Evolutionary conservation across 441 rosid genomes (phyloP).

Genomic region (Eutrema salsugineum): DNA sequence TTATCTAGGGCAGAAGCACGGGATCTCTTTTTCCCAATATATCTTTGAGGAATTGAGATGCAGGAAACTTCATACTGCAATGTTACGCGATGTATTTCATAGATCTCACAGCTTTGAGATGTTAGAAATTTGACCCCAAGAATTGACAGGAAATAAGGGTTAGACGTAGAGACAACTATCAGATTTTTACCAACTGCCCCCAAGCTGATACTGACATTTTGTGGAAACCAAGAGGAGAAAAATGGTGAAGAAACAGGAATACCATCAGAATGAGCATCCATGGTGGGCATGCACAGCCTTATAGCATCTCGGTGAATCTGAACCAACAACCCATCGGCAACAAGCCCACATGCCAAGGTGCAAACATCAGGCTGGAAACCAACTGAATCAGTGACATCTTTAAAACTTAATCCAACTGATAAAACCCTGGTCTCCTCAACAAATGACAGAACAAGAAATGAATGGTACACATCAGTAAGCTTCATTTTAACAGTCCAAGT

Average conservation of each 20-base stretch:
- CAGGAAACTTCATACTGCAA: constrained; percentile 88
- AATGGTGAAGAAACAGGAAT: constrained; percentile 68
- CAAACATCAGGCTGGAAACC: constrained; percentile 95
- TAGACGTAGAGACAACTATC: constrained; percentile 87
- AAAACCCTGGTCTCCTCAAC: constrained; percentile 97
- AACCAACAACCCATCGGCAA: constrained; percentile 76
- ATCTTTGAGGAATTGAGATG: constrained; percentile 74
- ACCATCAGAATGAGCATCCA: constrained; percentile 82
- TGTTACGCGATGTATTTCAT: constrained; percentile 73
- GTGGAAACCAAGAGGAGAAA: constrained; percentile 85
- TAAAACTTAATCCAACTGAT: constrained; percentile 91
- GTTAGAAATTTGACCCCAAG: constrained; percentile 77
- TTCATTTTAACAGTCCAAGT: constrained; percentile 89
- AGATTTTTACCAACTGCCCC: constrained; percentile 86
- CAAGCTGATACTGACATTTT: constrained; percentile 74
- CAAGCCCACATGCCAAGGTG: constrained; percentile 95
- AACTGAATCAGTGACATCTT: constrained; percentile 93
- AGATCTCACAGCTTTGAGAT: constrained; percentile 58
- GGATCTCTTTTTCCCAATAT: constrained; percentile 44
- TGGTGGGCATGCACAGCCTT: constrained; percentile 84
- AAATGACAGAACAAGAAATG: constrained; percentile 93
- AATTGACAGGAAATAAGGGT: constrained; percentile 76
- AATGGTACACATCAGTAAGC: constrained; percentile 68
- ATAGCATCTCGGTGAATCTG: constrained; percentile 90
- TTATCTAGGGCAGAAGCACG: constrained; percentile 32